Percentiles rank a stretch among this genome's conserved stretches.
phyloP scores from a whole-genome alignment of 257 asterid species.

The Nemophila menziesii region DNA sequence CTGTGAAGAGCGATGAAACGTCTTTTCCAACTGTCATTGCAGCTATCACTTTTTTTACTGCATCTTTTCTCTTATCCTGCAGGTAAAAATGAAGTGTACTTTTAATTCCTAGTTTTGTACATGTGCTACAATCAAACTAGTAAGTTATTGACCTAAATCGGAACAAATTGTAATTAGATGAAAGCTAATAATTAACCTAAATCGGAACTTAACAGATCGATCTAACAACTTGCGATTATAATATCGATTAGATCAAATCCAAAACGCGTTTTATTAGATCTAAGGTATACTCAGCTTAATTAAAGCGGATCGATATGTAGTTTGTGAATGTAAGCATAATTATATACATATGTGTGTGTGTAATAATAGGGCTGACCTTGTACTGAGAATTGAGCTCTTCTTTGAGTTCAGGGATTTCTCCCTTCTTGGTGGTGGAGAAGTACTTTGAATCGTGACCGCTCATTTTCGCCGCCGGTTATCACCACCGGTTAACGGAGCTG shows the following conservation, averaged over 20 bases:
- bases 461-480: slow-evolving; percentile 30
- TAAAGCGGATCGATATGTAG: slow-evolving; percentile 4
- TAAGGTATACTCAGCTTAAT: background rate
- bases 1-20: slow-evolving; percentile 93
- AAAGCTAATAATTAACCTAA: background rate
- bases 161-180: background rate
- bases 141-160: too few relatives aligned
- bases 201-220: slow-evolving; percentile 8
- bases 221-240: background rate
- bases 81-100: background rate
- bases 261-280: slow-evolving; percentile 11
- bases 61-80: slow-evolving; percentile 99
- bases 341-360: too few relatives aligned
- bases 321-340: too few relatives aligned
- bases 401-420: slow-evolving; percentile 99
- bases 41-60: slow-evolving; percentile 95
- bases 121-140: too few relatives aligned
- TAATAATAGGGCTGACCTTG: slow-evolving; percentile 36
- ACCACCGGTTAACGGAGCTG: too few relatives aligned
- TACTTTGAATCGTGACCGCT: slow-evolving; percentile 98
- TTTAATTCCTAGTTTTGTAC: background rate
- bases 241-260: background rate
- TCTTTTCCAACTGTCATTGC: slow-evolving; percentile 99
- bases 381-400: slow-evolving; percentile 99
- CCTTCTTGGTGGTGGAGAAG: slow-evolving; percentile 98